Evolutionary conservation across 179 eudicot species (phyloP), one percentile per base, ranked within the genome.

Genomic region (Beta macrorhiza): DNA sequence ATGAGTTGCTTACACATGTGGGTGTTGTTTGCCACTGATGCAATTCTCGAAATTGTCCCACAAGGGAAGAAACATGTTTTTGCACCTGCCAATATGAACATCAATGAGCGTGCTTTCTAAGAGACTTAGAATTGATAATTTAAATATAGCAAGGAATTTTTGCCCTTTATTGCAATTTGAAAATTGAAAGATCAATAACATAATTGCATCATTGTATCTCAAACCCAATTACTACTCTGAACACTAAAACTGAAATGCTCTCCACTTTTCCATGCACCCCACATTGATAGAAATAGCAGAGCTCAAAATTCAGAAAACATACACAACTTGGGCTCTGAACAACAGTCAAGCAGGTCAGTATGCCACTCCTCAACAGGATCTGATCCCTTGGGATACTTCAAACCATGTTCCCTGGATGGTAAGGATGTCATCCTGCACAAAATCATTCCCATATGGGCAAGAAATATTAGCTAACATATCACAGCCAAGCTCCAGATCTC

Each of bases 1-100:
- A 47, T 32, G 55, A 62, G 64, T 62, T 77, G 83, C 97, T 91
- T 83, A 92, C 97, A 87, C 73, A 92, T 84, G 59, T 85, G 86
- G 75, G 78, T 84, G 67, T 85, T 84, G 52, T 83, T 86, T 53
- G 90, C 90, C 79, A 88, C 93, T 44, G 91, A 81, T 61, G 91
- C 94, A 75, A 92, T 84, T 78, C 81, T 91, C n/a, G 94, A 88
- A 80, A 92, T 84, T 32, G 94, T 92, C 20, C 90, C 91, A 79
- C 97, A 92, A 47, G 97, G 97, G 63, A 81, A 91, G 82, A 90
- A 83, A 73, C 78, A 75, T 9, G 97, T 91, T 83, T 85, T 91
- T 10, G 90, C 47, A 86, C 97, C 97, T 92, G 93, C 81, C 73
- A 82, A 58, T 17, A 74, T 19, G 55, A 51, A 67, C 77, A 45